Percentiles rank a stretch among this genome's conserved stretches.
Conservation (phyloP, 2,329 filamentous ascomycete genomes). For the Rhinocladiella similis region DNA sequence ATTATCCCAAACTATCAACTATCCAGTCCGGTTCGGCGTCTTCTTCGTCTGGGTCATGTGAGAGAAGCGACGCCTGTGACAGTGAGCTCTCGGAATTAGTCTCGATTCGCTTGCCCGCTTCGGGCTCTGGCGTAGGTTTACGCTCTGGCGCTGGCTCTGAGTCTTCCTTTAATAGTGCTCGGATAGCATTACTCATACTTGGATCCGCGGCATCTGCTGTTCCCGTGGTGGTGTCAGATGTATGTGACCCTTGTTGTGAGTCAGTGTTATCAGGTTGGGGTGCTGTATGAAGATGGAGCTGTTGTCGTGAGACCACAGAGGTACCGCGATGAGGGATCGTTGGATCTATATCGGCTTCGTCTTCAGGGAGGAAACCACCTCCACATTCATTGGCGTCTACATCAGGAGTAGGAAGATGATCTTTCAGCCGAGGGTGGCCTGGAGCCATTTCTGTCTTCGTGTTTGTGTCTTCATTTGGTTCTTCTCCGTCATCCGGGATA, state of each 20-base stretch:
- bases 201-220: background rate
- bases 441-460: background rate
- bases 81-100: background rate
- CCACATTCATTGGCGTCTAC: slow-evolving; percentile 19
- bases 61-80: slow-evolving; percentile 36
- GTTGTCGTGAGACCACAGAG: too few species aligned
- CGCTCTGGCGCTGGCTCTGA: slow-evolving; percentile 1
- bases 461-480: background rate
- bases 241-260: background rate
- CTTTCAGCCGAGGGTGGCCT: background rate
- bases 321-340: too few species aligned
- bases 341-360: slow-evolving; percentile 4
- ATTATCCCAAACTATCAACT: slow-evolving; percentile 31
- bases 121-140: background rate
- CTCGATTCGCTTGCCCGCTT: background rate
- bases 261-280: too few species aligned
- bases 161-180: too few species aligned
- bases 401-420: background rate
- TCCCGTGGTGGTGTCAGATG: background rate
- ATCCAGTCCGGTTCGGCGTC: slow-evolving; percentile 67
- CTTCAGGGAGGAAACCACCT: slow-evolving; percentile 27
- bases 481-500: slow-evolving; percentile 29
- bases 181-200: background rate
- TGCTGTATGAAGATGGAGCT: background rate
- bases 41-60: slow-evolving; percentile 65